phyloP scores from a whole-genome alignment of 164 flowering plant genomes.

The Vitis vinifera region DNA sequence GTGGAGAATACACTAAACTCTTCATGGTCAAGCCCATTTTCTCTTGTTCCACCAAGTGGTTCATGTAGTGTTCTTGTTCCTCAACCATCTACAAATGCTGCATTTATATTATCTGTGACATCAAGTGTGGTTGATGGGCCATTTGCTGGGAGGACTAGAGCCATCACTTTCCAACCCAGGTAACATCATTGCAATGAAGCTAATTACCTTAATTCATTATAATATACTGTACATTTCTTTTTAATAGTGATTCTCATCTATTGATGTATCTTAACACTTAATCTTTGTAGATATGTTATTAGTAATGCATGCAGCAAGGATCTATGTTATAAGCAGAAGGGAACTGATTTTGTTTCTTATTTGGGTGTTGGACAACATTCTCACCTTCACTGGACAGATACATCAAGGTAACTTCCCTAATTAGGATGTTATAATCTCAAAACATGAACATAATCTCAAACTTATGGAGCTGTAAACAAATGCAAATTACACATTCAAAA shows the following conservation, averaged over 20 bases:
- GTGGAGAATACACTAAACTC: conserved; percentile 25
- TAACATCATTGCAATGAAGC: conserved; percentile 15
- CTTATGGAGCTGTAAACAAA: background rate
- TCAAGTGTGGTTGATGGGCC: conserved; percentile 60
- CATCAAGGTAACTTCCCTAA: conserved; percentile 48
- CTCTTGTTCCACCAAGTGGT: conserved; percentile 79
- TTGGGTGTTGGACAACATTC: conserved; percentile 70
- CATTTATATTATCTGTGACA: conserved; percentile 70
- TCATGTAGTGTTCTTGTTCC: conserved; percentile 77
- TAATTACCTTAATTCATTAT: background rate
- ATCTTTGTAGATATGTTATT: conserved; percentile 73
- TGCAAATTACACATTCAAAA: background rate
- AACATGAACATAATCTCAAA: background rate
- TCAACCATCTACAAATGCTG: conserved; percentile 47
- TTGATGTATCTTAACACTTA: background rate
- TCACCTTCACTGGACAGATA: conserved; percentile 83
- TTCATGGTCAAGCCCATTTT: conserved; percentile 78
- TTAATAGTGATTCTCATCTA: background rate
- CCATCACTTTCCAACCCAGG: conserved; percentile 91
- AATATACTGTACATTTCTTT: background rate
- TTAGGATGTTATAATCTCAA: background rate
- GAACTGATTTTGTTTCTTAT: conserved; percentile 53
- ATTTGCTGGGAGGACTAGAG: conserved; percentile 63
- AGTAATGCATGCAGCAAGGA: conserved; percentile 86
- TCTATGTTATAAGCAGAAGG: conserved; percentile 83